phyloP scores from a whole-genome alignment of 2,329 filamentous ascomycete genomes.

The Nemania sp. region DNA sequence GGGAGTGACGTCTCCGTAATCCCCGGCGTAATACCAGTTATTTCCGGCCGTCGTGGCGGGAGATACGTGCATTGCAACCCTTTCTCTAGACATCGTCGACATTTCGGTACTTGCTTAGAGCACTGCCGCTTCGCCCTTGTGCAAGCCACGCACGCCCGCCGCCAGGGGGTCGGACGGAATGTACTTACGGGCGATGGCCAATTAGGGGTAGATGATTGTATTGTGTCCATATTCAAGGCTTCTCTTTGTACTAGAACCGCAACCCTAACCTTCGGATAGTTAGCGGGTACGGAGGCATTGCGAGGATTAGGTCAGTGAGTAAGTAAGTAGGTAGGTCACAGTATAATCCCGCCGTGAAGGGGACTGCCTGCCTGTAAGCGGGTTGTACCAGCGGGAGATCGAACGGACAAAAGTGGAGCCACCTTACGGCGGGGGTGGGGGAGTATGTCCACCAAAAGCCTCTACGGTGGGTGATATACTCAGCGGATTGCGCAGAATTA shows the following conservation, averaged over 20 bases:
- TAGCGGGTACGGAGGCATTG: not conserved
- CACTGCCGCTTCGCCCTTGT: slow-evolving; percentile 55
- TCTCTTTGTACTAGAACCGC: not conserved
- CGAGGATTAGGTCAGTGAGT: not conserved
- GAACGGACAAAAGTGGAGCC: slow-evolving; percentile 41
- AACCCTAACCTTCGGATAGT: not conserved
- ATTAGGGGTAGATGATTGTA: not conserved
- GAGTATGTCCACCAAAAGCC: too few relatives aligned
- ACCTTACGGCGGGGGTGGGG: slow-evolving; percentile 22
- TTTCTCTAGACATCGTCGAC: slow-evolving; percentile 49
- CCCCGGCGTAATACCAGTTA: not conserved
- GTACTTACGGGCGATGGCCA: not conserved
- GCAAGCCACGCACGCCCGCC: slow-evolving; percentile 54
- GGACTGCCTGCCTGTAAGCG: too few relatives aligned
- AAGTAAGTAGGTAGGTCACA: too few relatives aligned
- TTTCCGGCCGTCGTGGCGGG: slow-evolving; percentile 37
- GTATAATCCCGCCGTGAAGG: too few relatives aligned
- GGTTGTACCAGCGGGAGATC: slow-evolving; percentile 15
- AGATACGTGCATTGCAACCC: slow-evolving; percentile 43
- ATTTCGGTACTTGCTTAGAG: slow-evolving; percentile 52
- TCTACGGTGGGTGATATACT: not conserved
- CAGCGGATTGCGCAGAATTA: slow-evolving; percentile 17
- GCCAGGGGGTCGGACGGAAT: slow-evolving; percentile 32
- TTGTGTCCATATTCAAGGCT: slow-evolving; percentile 28
- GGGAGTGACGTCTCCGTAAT: slow-evolving; percentile 1